Evolutionary conservation across 169 alveolate species (phyloP).

Genomic region (Toxoplasma gondii): DNA sequence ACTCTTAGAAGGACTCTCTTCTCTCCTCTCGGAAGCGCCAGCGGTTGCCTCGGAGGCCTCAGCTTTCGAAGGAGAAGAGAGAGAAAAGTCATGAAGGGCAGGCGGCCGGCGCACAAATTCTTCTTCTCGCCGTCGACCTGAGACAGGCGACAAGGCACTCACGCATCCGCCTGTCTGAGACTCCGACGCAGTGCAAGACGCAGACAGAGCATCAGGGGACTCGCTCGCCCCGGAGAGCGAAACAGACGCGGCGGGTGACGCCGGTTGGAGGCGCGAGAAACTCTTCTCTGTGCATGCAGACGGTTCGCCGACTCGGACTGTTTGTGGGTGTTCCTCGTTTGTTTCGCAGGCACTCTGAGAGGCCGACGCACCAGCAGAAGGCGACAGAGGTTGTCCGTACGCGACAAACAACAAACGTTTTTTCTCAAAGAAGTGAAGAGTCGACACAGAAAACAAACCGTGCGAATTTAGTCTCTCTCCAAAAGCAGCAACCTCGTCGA

Average conservation of each 20-base stretch:
- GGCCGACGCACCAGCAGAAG: no score
- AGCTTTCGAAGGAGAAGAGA: neutral
- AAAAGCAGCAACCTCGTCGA: no score
- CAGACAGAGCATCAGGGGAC: neutral
- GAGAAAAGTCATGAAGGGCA: neutral
- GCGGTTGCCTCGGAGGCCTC: no score
- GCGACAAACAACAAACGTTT: neutral
- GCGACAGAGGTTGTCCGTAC: neutral
- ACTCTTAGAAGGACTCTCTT: no score
- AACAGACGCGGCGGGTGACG: neutral
- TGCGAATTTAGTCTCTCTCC: neutral
- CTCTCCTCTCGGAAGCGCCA: no score
- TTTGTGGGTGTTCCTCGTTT: no score
- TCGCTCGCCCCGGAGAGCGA: neutral
- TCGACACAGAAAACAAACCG: neutral
- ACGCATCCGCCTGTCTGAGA: no score
- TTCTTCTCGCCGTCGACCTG: neutral
- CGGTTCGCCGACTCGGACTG: no score
- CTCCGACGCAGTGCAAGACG: neutral
- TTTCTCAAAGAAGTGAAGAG: slow-evolving; percentile 16
- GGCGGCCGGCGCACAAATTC: neutral
- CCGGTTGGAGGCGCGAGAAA: no score
- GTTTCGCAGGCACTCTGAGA: no score
- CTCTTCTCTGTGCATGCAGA: no score
- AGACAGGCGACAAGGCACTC: no score